A percentile compares a stretch with the other conserved stretches of the same genome.
phyloP scores from a whole-genome alignment of 2,329 filamentous ascomycete species.

The Calonectria henricotiae region DNA sequence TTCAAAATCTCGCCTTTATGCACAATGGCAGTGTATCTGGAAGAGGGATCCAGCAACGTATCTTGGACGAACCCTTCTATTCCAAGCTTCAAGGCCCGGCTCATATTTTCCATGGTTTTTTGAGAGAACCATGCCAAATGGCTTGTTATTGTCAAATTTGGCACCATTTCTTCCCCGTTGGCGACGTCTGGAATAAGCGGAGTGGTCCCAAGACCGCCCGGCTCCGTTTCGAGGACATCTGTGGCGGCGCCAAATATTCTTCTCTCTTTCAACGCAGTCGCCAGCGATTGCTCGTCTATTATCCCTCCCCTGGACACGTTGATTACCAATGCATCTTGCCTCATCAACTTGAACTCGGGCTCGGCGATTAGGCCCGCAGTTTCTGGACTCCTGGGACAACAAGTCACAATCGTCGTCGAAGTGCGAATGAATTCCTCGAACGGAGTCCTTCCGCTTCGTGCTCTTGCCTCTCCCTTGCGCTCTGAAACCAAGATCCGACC shows the following conservation, averaged over 20 bases:
- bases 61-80: conserved; percentile 19
- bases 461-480: conserved; percentile 1
- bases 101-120: conserved; percentile 20
- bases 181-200: conserved; percentile 22
- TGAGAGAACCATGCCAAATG: conserved; percentile 31
- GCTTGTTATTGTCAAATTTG: conserved; percentile 25
- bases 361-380: conserved; percentile 10
- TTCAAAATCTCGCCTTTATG: conserved; percentile 18
- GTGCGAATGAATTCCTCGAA: conserved; percentile 9
- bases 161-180: conserved; percentile 16
- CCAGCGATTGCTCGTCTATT: conserved; percentile 19
- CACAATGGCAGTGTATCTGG: neutral
- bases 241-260: conserved; percentile 18
- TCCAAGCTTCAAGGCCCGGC: conserved; percentile 15
- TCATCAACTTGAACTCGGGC: conserved; percentile 2
- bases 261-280: conserved; percentile 2
- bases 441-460: neutral
- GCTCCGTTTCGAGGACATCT: conserved; percentile 51
- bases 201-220: conserved; percentile 50
- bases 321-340: conserved; percentile 8
- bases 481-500: conserved; percentile 18
- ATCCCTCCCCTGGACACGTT: conserved; percentile 27
- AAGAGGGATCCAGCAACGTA: neutral
- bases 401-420: conserved; percentile 2
- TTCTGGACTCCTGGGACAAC: neutral